phyloP scores from a whole-genome alignment of 1,284 basidiomycete genomes.

The Sporisorium scitamineum region DNA sequence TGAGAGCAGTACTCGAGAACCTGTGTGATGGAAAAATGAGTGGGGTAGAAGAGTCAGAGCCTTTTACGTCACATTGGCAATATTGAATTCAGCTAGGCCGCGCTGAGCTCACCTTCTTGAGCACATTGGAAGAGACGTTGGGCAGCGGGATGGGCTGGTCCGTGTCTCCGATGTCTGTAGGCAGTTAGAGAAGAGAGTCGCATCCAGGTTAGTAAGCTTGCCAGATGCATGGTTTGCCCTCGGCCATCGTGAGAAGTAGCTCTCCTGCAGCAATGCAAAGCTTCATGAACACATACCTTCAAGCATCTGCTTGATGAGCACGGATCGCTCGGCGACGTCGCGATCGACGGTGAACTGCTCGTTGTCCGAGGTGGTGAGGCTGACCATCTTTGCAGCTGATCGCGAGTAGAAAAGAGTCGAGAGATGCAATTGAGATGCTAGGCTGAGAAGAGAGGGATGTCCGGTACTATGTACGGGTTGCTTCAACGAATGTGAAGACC shows the following conservation, averaged over 20 bases:
- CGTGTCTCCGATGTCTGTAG: constrained; percentile 63
- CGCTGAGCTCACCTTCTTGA: constrained; percentile 82
- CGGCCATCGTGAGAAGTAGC: not conserved
- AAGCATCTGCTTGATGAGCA: constrained; percentile 99
- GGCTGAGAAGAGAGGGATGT: not conserved
- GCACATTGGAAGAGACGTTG: constrained; percentile 93
- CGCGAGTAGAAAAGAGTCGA: not conserved
- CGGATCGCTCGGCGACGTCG: constrained; percentile 92
- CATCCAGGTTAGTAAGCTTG: not conserved
- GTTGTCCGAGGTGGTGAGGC: constrained; percentile 81
- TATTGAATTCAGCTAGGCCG: not conserved
- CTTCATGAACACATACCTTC: constrained; percentile 78
- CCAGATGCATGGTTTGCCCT: not conserved
- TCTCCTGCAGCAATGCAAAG: not conserved
- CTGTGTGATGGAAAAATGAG: constrained; percentile 71
- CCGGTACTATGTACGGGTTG: not conserved
- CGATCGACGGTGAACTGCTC: constrained; percentile 94
- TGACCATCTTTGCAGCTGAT: constrained; percentile 48
- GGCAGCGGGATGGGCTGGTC: constrained; percentile 91
- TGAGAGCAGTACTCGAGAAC: constrained; percentile 99
- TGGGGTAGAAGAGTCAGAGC: not conserved
- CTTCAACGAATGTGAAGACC: not conserved
- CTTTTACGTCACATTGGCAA: not conserved
- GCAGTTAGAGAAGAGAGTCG: not conserved
- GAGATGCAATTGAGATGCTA: not conserved